phyloP scores from a whole-genome alignment of 148 eudicot genomes.

The Arbutus unedo region DNA sequence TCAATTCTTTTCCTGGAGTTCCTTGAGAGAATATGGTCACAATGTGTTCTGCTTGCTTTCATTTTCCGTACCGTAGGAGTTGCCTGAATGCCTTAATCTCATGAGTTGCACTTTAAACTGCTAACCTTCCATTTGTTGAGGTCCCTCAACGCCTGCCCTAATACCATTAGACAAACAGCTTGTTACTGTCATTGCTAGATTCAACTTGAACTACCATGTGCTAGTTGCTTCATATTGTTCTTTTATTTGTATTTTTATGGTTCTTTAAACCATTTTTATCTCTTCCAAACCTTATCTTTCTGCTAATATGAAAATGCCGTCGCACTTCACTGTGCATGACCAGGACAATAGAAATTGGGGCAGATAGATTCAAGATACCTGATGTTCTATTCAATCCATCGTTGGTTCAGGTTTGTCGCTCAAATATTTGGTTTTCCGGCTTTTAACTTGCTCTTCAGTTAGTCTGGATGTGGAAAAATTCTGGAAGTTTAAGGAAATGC shows the following conservation, averaged over 20 bases:
- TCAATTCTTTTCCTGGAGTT: not conserved
- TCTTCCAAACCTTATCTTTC: not conserved
- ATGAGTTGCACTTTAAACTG: not conserved
- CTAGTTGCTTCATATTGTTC: conserved; percentile 4
- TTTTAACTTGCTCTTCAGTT: not conserved
- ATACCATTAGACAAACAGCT: not conserved
- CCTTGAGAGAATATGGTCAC: not conserved
- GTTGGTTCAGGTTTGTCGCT: conserved; percentile 61
- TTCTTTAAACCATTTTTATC: not conserved
- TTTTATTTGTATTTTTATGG: not conserved
- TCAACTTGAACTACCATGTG: not conserved
- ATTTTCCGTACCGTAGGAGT: not conserved
- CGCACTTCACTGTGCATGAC: conserved; percentile 15
- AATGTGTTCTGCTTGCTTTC: not conserved
- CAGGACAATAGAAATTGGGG: conserved; percentile 96
- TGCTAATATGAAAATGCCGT: not conserved
- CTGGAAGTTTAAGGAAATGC: not conserved
- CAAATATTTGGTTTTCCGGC: not conserved
- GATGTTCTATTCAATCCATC: conserved; percentile 96
- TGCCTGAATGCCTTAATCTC: not conserved
- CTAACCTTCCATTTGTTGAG: not conserved
- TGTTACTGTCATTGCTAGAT: conserved; percentile 7
- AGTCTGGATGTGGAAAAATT: not conserved
- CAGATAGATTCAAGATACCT: conserved; percentile 97
- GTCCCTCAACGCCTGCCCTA: not conserved